Conservation (phyloP, 2,329 filamentous ascomycete genomes). For the Neurospora sp. region DNA sequence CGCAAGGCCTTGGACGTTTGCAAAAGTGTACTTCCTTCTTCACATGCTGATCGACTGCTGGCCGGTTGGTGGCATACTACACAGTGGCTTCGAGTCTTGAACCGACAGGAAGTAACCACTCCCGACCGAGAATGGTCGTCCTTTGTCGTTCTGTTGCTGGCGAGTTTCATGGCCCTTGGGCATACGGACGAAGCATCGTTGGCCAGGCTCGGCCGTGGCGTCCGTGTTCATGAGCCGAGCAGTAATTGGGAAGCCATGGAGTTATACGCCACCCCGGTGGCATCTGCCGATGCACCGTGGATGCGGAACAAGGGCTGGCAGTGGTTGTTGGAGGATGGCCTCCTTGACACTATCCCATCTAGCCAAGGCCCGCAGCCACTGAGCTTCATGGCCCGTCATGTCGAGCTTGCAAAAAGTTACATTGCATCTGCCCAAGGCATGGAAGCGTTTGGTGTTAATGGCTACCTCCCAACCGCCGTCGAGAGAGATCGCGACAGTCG, state of each 20-base stretch:
- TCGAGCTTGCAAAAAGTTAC: slow-evolving; percentile 55
- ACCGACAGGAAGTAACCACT: slow-evolving; percentile 21
- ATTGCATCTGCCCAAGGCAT: slow-evolving; percentile 49
- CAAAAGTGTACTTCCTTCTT: slow-evolving; percentile 51
- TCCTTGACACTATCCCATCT: slow-evolving; percentile 15
- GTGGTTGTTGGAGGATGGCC: slow-evolving; percentile 54
- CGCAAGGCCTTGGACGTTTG: slow-evolving; percentile 50
- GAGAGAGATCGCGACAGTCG: slow-evolving; percentile 44
- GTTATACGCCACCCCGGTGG: slow-evolving; percentile 34
- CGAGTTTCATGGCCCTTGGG: slow-evolving; percentile 52
- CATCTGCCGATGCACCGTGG: slow-evolving; percentile 43
- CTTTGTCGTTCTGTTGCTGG: slow-evolving; percentile 51
- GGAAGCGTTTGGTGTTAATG: slow-evolving; percentile 38
- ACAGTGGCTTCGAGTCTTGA: slow-evolving; percentile 52
- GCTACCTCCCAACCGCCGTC: slow-evolving; percentile 56
- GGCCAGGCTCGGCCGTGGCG: slow-evolving; percentile 1
- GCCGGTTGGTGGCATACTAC: slow-evolving; percentile 65
- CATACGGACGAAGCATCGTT: slow-evolving; percentile 14
- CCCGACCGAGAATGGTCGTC: slow-evolving; percentile 60
- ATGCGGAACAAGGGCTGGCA: slow-evolving; percentile 57
- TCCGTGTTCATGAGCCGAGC: slow-evolving; percentile 6
- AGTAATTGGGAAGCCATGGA: slow-evolving; percentile 37
- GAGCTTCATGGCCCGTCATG: slow-evolving; percentile 39
- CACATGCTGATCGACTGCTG: slow-evolving; percentile 49
- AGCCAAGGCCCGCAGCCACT: background rate